Evolutionary conservation across 2,329 filamentous ascomycete genomes (phyloP).

Genomic region (Cordyceps farinosa): DNA sequence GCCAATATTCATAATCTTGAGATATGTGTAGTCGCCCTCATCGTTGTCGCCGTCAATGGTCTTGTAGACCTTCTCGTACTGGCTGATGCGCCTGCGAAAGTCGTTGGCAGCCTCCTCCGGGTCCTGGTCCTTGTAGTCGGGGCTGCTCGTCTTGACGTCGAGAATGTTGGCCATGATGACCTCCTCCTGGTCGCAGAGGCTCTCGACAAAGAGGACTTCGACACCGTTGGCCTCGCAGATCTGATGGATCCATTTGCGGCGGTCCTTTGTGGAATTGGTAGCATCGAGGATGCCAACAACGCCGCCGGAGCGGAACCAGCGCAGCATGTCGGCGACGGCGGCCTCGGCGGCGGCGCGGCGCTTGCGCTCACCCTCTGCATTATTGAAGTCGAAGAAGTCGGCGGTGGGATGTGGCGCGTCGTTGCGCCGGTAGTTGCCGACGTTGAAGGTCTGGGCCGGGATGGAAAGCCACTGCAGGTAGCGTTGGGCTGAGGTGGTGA

Average conservation of each 20-base stretch:
- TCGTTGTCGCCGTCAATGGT: constrained; percentile 78
- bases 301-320: constrained; percentile 80
- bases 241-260: constrained; percentile 88
- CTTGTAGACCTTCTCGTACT: constrained; percentile 96
- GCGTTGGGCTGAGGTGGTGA: constrained; percentile 63
- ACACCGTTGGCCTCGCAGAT: constrained; percentile 71
- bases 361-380: constrained; percentile 84
- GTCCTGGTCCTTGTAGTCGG: constrained; percentile 91
- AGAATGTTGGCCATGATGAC: constrained; percentile 98
- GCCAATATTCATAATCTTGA: constrained; percentile 96
- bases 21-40: constrained; percentile 84
- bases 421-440: constrained; percentile 89
- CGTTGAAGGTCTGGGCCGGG: constrained; percentile 91
- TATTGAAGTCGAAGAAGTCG: constrained; percentile 91
- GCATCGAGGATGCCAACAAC: constrained; percentile 93
- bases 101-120: constrained; percentile 87
- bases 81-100: constrained; percentile 89
- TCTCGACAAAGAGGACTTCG: constrained; percentile 94
- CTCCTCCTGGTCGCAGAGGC: constrained; percentile 92
- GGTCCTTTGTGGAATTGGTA: constrained; percentile 89
- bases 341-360: constrained; percentile 86
- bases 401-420: constrained; percentile 87
- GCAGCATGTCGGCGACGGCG: constrained; percentile 87
- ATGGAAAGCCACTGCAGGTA: constrained; percentile 98
- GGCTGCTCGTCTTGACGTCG: constrained; percentile 94